Evolutionary conservation across 495 filamentous ascomycete species (phyloP).

Genomic region (Trichoderma reesei): DNA sequence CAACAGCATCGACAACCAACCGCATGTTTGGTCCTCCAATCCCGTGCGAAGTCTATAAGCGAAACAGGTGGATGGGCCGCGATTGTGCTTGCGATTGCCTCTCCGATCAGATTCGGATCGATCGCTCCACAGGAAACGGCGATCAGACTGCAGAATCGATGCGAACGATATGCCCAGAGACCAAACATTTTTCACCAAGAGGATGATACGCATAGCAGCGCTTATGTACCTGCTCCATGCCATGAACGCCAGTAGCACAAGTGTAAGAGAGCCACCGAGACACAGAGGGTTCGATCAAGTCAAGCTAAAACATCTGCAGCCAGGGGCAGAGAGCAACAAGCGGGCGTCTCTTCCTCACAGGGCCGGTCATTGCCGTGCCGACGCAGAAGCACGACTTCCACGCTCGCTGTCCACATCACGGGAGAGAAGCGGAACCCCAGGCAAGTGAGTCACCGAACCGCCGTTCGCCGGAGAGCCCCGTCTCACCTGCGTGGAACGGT

Average conservation of each 20-base stretch:
- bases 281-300: background rate
- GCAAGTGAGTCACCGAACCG: background rate
- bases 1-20: no score
- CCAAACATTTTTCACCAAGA: background rate
- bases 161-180: background rate
- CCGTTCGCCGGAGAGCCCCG: slow-evolving; percentile 6
- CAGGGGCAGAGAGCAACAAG: slow-evolving; percentile 6
- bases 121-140: background rate
- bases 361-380: background rate
- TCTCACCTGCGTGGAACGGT: background rate
- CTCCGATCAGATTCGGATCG: background rate
- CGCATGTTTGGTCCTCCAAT: no score
- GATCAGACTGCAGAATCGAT: slow-evolving; percentile 3
- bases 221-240: background rate
- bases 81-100: background rate
- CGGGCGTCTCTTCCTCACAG: background rate
- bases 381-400: slow-evolving; percentile 6
- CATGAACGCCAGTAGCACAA: no score
- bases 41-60: no score
- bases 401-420: slow-evolving; percentile 4
- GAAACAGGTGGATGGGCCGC: background rate
- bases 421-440: slow-evolving; percentile 8
- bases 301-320: background rate
- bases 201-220: background rate
- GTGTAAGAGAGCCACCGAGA: background rate